These are phyloP conservation scores for Tetrahymena thermophila DNA, from an alignment of 73 alveolate genomes.

Conservation along the genomic window DNA sequence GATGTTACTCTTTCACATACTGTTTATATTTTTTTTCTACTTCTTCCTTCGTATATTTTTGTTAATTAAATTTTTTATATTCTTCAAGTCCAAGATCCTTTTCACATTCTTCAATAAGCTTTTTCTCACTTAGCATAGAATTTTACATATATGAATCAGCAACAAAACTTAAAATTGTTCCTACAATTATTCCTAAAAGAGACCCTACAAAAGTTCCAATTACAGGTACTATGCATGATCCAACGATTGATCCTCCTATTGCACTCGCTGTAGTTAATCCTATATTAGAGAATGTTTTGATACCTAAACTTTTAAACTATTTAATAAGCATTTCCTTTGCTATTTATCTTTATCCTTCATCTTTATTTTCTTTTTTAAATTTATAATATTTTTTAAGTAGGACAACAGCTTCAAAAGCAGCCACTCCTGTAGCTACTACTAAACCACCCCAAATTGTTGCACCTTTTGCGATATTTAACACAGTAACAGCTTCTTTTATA, in stretches of 20 bases:
- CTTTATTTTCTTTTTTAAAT: background rate
- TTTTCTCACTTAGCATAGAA: background rate
- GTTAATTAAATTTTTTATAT: background rate
- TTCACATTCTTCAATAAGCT: background rate
- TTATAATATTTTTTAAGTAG: background rate
- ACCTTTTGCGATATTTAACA: background rate
- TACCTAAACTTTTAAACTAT: background rate
- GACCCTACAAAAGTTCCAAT: background rate
- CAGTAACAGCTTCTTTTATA: background rate
- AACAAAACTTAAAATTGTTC: background rate
- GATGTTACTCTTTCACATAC: background rate
- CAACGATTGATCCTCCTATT: background rate
- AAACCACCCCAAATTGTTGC: background rate
- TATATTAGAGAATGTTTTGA: background rate
- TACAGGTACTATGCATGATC: background rate
- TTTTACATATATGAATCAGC: background rate
- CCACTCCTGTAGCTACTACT: background rate
- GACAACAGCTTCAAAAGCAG: background rate
- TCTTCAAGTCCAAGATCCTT: background rate
- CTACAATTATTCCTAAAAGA: background rate
- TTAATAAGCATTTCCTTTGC: background rate
- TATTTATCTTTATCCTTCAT: background rate
- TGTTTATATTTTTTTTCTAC: background rate
- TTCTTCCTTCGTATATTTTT: background rate
- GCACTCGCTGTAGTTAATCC: background rate